A percentile compares a stretch with the other conserved stretches of the same genome.
phyloP scores from a whole-genome alignment of 1,139 yeast genomes.

The Saccharomycopsis hybrid region DNA sequence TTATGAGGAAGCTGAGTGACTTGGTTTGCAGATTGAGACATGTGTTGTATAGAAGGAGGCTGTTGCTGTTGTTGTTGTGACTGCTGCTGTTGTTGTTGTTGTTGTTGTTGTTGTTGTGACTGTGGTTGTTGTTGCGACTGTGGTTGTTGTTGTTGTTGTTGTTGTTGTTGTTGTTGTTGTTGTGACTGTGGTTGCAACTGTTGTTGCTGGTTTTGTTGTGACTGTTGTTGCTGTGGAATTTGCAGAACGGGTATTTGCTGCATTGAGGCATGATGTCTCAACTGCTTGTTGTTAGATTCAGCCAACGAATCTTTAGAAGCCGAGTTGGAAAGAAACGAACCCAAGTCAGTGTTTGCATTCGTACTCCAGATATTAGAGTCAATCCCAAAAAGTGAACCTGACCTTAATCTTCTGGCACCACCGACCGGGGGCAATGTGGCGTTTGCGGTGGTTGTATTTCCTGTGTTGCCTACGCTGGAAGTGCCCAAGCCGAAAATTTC shows the following conservation, averaged over 20 bases:
- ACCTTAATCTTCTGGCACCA: constrained; percentile 25
- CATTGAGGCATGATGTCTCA: constrained; percentile 2
- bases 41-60: neutral
- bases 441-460: neutral
- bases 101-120: neutral
- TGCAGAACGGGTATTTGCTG: neutral
- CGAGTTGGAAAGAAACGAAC: neutral
- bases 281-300: neutral
- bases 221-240: neutral
- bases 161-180: neutral
- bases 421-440: constrained; percentile 10
- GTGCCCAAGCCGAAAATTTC: constrained; percentile 18
- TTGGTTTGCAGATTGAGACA: neutral
- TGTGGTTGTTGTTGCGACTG: neutral
- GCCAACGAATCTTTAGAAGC: neutral
- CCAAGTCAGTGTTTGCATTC: constrained; percentile 4
- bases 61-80: neutral
- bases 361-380: constrained; percentile 28
- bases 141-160: neutral
- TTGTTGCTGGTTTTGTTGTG: constrained; percentile 5
- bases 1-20: neutral
- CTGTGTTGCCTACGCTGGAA: neutral
- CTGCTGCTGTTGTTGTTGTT: neutral
- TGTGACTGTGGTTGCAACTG: neutral
- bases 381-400: constrained; percentile 28